Conservation (phyloP, 768 basidiomycete genomes). For the Tremella fuciformis region DNA sequence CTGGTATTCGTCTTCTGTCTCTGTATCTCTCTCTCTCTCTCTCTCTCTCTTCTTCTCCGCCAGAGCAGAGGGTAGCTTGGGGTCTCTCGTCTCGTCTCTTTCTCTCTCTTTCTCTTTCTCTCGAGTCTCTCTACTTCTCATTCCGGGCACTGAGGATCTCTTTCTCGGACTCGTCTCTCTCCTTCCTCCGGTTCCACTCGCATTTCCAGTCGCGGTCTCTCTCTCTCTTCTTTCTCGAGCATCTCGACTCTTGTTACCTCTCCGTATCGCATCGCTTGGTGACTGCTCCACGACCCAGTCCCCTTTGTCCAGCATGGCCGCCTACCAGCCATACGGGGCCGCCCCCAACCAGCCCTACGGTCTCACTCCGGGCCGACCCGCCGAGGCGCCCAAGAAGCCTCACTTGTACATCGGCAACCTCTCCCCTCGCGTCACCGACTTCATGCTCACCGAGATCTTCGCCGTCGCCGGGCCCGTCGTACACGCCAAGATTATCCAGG, state of each 20-base stretch:
- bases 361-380: conserved; percentile 13
- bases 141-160: conserved; percentile 24
- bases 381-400: conserved; percentile 60
- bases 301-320: too few relatives aligned
- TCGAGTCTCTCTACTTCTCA: conserved; percentile 56
- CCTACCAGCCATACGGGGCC: conserved; percentile 14
- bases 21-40: conserved; percentile 29
- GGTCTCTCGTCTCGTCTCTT: conserved; percentile 48
- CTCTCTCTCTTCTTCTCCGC: conserved; percentile 13
- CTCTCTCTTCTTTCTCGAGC: conserved; percentile 11
- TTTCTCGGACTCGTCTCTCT: conserved; percentile 59
- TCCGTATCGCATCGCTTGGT: too few relatives aligned
- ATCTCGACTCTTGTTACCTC: conserved; percentile 2
- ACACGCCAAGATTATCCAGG: conserved; percentile 99
- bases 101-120: conserved; percentile 54
- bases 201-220: conserved; percentile 6
- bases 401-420: conserved; percentile 99
- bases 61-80: not conserved
- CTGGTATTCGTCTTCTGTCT: conserved; percentile 50
- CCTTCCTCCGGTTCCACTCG: conserved; percentile 54
- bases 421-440: conserved; percentile 95
- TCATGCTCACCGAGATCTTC: conserved; percentile 85
- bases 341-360: conserved; percentile 11
- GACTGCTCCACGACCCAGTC: too few relatives aligned
- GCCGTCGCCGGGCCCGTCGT: conserved; percentile 75